Evolutionary conservation across 1,284 basidiomycete species (phyloP), one percentile per base, ranked within the genome.

Genomic region (Microbotryomycetes sp.): DNA sequence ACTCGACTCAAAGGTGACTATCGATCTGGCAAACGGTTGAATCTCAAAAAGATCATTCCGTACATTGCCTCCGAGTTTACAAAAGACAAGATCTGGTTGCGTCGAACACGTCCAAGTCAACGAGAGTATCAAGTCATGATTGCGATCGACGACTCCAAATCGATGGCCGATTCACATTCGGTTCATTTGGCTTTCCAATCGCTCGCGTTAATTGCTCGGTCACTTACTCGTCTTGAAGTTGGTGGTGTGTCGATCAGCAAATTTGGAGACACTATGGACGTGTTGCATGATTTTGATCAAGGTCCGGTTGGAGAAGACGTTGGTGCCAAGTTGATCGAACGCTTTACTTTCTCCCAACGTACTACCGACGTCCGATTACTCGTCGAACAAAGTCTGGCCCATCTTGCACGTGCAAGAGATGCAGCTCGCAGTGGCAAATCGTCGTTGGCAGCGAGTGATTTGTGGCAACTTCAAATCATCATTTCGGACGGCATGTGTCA

Each of bases 41-140:
- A 98, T 77, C 97, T 99, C 94, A 92, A 94, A 76, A 96, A 96
- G 80, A 93, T 99, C 75, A 92, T 99, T 60, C 86, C 91, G 2
- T 99, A 97, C 80, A 94, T 99, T 70, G 96, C 96, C 9, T 92
- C 88, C 76, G 96, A 99, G 78, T 99, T 92, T 79, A 97, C 93
- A 60, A 98, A 98, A 77, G 96, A 99, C 81, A 96, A 96, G 79
- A 98, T 98, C 71, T 99, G 96, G 96, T 81, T 98, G 32, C 86
- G 96, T 29, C 84, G 96, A 30, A 97, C 93, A 4, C 86, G 89
- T 63, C 94, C 96, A 0, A 91, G 88, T 71, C 85, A 90, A 72
- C 84, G 96, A 56, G 93, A 97, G 75, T 98, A 98, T 76, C 96
- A 98, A 73, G 86, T 99, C 3, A 82, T 98, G 50, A 82, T 99